Evolutionary conservation across 352 stramenopile species (phyloP).

Genomic region (Plasmopara viticola): DNA sequence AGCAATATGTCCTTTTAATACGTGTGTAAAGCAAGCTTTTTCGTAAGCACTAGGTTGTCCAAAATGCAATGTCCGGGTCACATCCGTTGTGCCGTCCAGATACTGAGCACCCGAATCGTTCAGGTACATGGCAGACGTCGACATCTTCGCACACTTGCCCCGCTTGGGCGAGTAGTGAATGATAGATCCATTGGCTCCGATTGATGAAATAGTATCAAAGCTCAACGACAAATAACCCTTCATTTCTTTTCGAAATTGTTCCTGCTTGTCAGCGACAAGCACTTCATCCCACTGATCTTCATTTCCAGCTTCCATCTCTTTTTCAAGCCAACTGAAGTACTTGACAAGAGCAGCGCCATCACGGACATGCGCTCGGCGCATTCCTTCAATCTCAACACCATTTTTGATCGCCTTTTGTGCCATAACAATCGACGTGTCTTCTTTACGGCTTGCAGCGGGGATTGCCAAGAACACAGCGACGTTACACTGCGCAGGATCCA

Average conservation of each 20-base stretch:
- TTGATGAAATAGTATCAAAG: constrained; percentile 98
- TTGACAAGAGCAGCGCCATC: constrained; percentile 93
- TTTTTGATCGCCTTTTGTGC: constrained; percentile 92
- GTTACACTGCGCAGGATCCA: constrained; percentile 82
- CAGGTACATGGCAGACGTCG: constrained; percentile 92
- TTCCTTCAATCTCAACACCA: constrained; percentile 91
- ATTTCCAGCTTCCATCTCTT: constrained; percentile 44
- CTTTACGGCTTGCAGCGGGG: constrained; percentile 59
- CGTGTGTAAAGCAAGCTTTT: constrained; percentile 93
- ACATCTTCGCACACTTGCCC: constrained; percentile 81
- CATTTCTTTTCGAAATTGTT: constrained; percentile 78
- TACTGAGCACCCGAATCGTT: constrained; percentile 99
- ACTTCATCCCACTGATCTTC: constrained; percentile 64
- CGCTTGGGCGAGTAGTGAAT: constrained; percentile 91
- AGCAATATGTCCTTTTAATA: constrained; percentile 97
- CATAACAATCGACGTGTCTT: constrained; percentile 75
- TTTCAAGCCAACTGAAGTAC: constrained; percentile 93
- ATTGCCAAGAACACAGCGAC: constrained; percentile 79
- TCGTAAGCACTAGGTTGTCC: constrained; percentile 89
- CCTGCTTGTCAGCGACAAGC: constrained; percentile 89
- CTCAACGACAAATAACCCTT: constrained; percentile 89
- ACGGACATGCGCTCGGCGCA: constrained; percentile 92
- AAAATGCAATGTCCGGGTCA: constrained; percentile 98
- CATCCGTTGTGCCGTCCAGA: constrained; percentile 97
- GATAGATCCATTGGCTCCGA: constrained; percentile 95